Conservation (phyloP, 306 rosid species). For the Fragaria nilgerrensis region DNA sequence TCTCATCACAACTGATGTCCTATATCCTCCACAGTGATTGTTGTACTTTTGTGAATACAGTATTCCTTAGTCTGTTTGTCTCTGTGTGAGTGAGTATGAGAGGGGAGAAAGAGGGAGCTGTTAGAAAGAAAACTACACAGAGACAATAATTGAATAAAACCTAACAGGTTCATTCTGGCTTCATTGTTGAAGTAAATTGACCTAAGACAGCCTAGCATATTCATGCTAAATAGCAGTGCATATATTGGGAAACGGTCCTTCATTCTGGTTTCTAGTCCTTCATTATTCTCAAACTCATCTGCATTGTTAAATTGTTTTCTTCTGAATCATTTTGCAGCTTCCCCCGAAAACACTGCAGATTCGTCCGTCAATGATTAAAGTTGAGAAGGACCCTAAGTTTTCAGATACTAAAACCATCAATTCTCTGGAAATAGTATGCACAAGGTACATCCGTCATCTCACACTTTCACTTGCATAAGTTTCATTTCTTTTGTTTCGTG, state of each 20-base stretch:
- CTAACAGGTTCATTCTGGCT: background rate
- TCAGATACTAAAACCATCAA: slow-evolving; percentile 31
- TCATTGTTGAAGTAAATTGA: background rate
- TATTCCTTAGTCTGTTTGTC: background rate
- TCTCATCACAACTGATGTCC: background rate
- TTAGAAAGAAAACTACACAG: background rate
- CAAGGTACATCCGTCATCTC: slow-evolving; percentile 51
- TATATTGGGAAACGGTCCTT: too few species aligned
- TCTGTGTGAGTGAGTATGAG: background rate
- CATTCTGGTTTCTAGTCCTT: background rate
- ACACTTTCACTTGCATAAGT: background rate
- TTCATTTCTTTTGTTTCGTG: background rate
- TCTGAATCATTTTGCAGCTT: slow-evolving; percentile 42
- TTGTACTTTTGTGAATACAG: background rate
- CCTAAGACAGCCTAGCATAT: background rate
- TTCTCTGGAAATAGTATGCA: slow-evolving; percentile 64
- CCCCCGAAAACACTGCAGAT: slow-evolving; percentile 58
- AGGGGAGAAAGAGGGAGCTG: background rate
- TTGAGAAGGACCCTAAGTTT: slow-evolving; percentile 33
- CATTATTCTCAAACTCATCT: background rate
- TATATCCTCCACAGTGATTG: background rate
- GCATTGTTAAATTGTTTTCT: background rate
- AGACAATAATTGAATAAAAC: background rate
- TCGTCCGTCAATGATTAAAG: slow-evolving; percentile 74
- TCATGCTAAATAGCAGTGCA: too few species aligned